Conservation (phyloP, 1,139 yeast species). For the Spathaspora sp. region DNA sequence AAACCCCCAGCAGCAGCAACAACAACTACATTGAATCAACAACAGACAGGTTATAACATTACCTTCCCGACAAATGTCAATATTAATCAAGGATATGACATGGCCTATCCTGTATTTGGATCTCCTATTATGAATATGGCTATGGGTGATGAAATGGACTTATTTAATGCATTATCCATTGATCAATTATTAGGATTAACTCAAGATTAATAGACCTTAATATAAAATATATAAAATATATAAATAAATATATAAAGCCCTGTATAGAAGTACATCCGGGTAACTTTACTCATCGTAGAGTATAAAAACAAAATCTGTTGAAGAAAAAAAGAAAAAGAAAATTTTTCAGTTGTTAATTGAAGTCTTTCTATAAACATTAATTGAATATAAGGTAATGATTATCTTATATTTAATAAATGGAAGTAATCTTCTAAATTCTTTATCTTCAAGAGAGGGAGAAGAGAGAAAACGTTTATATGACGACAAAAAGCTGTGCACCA, state of each 20-base stretch:
- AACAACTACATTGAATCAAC: neutral
- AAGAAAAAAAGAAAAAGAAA: too few species aligned
- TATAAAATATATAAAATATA: neutral
- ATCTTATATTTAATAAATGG: conserved; percentile 1
- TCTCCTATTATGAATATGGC: neutral
- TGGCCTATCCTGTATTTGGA: neutral
- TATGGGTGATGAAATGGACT: conserved; percentile 20
- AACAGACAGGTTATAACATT: too few species aligned
- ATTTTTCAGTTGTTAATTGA: neutral
- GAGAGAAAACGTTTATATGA: conserved; percentile 19
- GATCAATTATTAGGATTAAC: conserved; percentile 2
- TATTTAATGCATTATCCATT: conserved; percentile 88
- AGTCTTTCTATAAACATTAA: neutral
- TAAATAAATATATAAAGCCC: neutral
- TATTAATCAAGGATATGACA: neutral
- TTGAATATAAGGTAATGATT: conserved; percentile 1
- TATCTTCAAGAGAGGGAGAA: too few species aligned
- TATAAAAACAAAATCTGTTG: too few species aligned
- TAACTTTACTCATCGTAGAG: neutral
- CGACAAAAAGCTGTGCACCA: conserved; percentile 51
- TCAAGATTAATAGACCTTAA: neutral
- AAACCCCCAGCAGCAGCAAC: too few species aligned
- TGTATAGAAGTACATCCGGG: neutral
- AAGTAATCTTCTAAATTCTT: neutral
- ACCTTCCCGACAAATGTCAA: neutral